phyloP scores from a whole-genome alignment of 1,139 yeast genomes.

The Lodderomyces jiufengensis region DNA sequence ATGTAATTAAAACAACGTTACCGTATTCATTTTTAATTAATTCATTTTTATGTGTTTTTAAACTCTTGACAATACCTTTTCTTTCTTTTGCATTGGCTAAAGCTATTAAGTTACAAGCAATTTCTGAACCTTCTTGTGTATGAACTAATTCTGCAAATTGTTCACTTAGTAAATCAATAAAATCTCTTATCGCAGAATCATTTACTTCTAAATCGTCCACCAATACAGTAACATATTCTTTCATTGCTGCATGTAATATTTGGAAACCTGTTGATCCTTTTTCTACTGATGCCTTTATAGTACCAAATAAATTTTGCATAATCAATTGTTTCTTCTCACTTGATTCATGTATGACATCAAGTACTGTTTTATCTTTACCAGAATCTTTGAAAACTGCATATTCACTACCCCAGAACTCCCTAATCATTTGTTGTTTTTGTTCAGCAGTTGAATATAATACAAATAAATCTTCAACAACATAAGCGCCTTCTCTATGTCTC shows the following conservation, averaged over 20 bases:
- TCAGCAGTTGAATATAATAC: slow-evolving; percentile 80
- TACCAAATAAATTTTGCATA: slow-evolving; percentile 72
- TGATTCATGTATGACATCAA: slow-evolving; percentile 63
- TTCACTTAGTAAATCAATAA: slow-evolving; percentile 78
- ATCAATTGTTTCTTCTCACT: slow-evolving; percentile 82
- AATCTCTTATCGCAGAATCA: slow-evolving; percentile 70
- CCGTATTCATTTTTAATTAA: slow-evolving; percentile 85
- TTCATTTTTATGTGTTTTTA: slow-evolving; percentile 70
- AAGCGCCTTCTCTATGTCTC: slow-evolving; percentile 99
- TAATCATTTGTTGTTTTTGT: slow-evolving; percentile 85
- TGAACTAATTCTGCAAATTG: slow-evolving; percentile 94
- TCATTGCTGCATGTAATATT: slow-evolving; percentile 94
- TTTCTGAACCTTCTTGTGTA: slow-evolving; percentile 91
- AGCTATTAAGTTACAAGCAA: slow-evolving; percentile 76
- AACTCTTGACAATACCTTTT: slow-evolving; percentile 65
- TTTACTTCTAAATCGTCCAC: slow-evolving; percentile 40
- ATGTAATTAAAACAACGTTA: slow-evolving; percentile 70
- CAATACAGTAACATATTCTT: slow-evolving; percentile 74
- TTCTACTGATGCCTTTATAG: slow-evolving; percentile 86
- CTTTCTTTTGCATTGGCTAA: slow-evolving; percentile 91
- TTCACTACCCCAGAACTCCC: slow-evolving; percentile 98
- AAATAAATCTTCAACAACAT: slow-evolving; percentile 90
- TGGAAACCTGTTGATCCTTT: slow-evolving; percentile 97
- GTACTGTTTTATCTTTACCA: slow-evolving; percentile 59
- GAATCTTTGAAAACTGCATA: slow-evolving; percentile 85